A percentile compares a stretch with the other conserved stretches of the same genome.
Evolutionary conservation across 108 stramenopile genomes (phyloP).

Genomic region (Pseudonitzschia pungens): DNA sequence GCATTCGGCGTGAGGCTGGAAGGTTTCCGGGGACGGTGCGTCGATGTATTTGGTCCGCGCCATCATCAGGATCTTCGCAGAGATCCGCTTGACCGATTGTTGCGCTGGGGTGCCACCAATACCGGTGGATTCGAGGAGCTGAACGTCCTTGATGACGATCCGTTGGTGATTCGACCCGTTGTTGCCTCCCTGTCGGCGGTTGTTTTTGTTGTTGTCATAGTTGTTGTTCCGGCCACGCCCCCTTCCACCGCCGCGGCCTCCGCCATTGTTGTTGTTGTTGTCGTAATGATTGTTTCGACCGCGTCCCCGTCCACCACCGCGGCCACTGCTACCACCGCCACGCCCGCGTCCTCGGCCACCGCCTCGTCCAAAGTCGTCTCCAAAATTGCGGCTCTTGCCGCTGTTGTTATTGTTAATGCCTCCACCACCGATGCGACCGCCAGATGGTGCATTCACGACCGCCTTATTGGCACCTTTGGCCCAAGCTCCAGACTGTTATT

Average conservation of each 20-base stretch:
- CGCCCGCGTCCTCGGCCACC: slow-evolving; percentile 1
- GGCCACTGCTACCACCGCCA: background rate
- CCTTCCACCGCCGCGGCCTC: slow-evolving; percentile 34
- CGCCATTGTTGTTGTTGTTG: slow-evolving; percentile 26
- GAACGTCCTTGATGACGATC: slow-evolving; percentile 28
- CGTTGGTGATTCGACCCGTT: slow-evolving; percentile 15
- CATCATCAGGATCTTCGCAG: slow-evolving; percentile 46
- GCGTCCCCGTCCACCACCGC: slow-evolving; percentile 9
- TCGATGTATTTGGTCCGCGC: slow-evolving; percentile 57
- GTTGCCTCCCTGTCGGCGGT: background rate
- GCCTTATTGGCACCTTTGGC: slow-evolving; percentile 36
- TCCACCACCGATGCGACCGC: slow-evolving; percentile 6
- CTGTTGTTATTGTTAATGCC: background rate
- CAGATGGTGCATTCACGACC: slow-evolving; percentile 27
- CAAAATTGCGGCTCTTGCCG: no score
- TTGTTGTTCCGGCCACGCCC: slow-evolving; percentile 33
- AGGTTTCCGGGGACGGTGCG: slow-evolving; percentile 24
- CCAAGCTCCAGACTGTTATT: slow-evolving; percentile 45
- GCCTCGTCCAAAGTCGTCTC: slow-evolving; percentile 11
- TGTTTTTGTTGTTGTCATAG: slow-evolving; percentile 18
- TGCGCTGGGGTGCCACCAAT: slow-evolving; percentile 54
- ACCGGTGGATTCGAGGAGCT: slow-evolving; percentile 49
- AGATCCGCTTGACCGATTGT: slow-evolving; percentile 62
- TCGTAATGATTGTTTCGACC: slow-evolving; percentile 17
- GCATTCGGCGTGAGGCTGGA: slow-evolving; percentile 34